Evolutionary conservation across 495 filamentous ascomycete species (phyloP), one percentile per base, ranked within the genome.

Genomic region (Penicillium steckii): DNA sequence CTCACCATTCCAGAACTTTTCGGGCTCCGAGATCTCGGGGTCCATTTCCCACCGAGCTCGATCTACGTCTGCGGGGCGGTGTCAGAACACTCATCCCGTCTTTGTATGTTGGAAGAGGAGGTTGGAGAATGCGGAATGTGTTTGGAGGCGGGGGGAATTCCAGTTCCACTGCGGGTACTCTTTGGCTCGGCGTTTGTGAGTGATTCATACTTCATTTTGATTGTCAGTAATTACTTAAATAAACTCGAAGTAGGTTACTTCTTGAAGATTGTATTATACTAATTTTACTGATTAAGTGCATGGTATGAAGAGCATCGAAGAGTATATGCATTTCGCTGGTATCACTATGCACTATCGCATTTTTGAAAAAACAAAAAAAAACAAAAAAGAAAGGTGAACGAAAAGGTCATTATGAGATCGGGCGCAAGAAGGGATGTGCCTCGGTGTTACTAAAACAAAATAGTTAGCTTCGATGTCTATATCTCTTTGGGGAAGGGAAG

Each of bases 1-100:
- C 84, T 65, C 63, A 96, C 93, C 88, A 72, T 84, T 76, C 94
- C 94, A 97, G 74, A 97, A 94, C 72, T 96, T 88, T 75, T 93
- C 91, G 71, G 83, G 87, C 70, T 95, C 90, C 65, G 77, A 81
- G 57, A 80, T 81, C 69, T 89, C 87, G 66, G 62, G 64, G 65
- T 73, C 72, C 74, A 76, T 75, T 73, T 74, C 72, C 70, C 69
- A 70, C 66, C 55, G 59, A 63, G 65, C 67, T 65, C 65, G 56
- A 63, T 70, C 68, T 66, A 45, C 68, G 59, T 61, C 61, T 68
- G 61, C 63, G 68, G 60, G 60, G 52, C 27, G 59, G 61, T 53
- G 62, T 54, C 65, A 61, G 63, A 65, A 59, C 66, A 70, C 65
- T 72, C 72, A 75, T 75, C 59, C 68, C 72, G 72, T 64, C 54